Evolutionary conservation across 2,329 filamentous ascomycete genomes (phyloP).

Genomic region (Lasiodiplodia hormozganensis): DNA sequence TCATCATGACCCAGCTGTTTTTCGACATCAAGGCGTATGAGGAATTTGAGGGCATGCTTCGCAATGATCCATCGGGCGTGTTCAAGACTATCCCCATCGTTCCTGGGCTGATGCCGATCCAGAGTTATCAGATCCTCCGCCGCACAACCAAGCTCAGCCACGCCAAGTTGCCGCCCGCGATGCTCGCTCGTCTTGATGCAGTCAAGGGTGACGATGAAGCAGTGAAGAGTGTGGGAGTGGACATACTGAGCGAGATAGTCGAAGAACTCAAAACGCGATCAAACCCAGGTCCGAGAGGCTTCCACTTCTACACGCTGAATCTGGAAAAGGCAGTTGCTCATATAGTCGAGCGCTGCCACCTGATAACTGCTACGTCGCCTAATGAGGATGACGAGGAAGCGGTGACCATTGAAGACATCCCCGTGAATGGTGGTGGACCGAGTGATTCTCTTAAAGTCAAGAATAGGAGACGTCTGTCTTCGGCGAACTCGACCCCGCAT

Average conservation of each 20-base stretch:
- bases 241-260: slow-evolving; percentile 84
- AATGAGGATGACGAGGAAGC: slow-evolving; percentile 56
- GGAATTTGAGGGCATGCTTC: slow-evolving; percentile 76
- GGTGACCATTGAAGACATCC: slow-evolving; percentile 54
- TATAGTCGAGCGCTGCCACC: slow-evolving; percentile 82
- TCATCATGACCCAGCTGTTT: slow-evolving; percentile 98
- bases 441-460: slow-evolving; percentile 35
- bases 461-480: slow-evolving; percentile 70
- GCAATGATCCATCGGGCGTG: slow-evolving; percentile 80
- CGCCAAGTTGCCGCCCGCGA: slow-evolving; percentile 75
- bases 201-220: slow-evolving; percentile 82
- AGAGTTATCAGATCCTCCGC: slow-evolving; percentile 95
- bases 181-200: slow-evolving; percentile 73
- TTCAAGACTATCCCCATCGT: slow-evolving; percentile 91
- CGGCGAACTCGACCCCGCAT: slow-evolving; percentile 81
- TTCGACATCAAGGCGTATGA: slow-evolving; percentile 88
- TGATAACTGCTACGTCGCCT: slow-evolving; percentile 68
- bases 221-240: slow-evolving; percentile 80
- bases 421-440: slow-evolving; percentile 42
- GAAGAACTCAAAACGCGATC: slow-evolving; percentile 72
- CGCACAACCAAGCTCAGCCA: slow-evolving; percentile 94
- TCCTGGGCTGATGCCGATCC: slow-evolving; percentile 95
- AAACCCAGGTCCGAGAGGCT: slow-evolving; percentile 61
- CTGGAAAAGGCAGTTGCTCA: slow-evolving; percentile 95
- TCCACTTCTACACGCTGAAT: slow-evolving; percentile 98